These are phyloP conservation scores for Trichophyton benhamiae DNA, from an alignment of 2,329 filamentous ascomycete genomes.

Conservation along the genomic window DNA sequence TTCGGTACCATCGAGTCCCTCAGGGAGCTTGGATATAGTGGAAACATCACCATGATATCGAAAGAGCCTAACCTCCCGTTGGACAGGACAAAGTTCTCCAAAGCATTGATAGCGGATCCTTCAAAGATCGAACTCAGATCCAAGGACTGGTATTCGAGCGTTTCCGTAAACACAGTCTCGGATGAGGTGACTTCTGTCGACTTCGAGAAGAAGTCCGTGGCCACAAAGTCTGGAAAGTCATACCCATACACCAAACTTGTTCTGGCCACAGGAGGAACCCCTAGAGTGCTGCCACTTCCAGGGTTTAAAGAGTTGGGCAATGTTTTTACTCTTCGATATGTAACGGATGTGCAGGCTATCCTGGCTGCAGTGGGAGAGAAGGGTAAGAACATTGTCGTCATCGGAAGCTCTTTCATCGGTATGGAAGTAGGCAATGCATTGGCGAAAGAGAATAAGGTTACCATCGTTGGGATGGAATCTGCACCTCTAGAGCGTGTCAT, in stretches of 20 bases:
- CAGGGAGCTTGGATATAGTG: conserved; percentile 66
- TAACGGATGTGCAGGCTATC: conserved; percentile 69
- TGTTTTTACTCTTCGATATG: conserved; percentile 68
- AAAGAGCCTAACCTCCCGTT: conserved; percentile 78
- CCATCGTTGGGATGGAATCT: conserved; percentile 77
- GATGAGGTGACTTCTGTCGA: conserved; percentile 61
- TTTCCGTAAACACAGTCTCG: conserved; percentile 44
- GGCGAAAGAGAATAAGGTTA: conserved; percentile 69
- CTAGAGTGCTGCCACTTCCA: conserved; percentile 61
- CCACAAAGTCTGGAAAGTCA: conserved; percentile 61
- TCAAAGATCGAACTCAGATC: conserved; percentile 67
- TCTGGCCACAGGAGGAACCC: conserved; percentile 72
- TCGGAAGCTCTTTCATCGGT: conserved; percentile 92
- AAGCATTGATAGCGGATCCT: conserved; percentile 72
- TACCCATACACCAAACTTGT: conserved; percentile 76
- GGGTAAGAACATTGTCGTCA: conserved; percentile 82
- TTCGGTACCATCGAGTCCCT: conserved; percentile 73
- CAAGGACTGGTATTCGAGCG: conserved; percentile 60
- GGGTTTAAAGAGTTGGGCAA: conserved; percentile 80
- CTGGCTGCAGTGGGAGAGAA: conserved; percentile 62
- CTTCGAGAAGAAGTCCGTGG: conserved; percentile 59
- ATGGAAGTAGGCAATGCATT: conserved; percentile 88
- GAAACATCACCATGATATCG: conserved; percentile 69
- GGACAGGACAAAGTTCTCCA: conserved; percentile 90
- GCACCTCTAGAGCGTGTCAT: conserved; percentile 77